Base-by-base conservation (phyloP, 805 yeast species). In the Pichia scutulata region DNA sequence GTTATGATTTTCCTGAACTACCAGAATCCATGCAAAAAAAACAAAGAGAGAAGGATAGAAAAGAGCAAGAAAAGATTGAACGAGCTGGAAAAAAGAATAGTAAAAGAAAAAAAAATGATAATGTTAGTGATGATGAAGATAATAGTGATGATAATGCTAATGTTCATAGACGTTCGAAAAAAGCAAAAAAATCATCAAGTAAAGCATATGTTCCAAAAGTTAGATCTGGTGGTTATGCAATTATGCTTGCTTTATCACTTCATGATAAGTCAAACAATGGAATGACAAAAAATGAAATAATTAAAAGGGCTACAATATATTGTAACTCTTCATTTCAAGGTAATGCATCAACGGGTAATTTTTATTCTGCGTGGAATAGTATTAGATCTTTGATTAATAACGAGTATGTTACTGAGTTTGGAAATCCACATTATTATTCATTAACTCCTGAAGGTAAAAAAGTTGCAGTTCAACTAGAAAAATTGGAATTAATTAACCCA, bases 181-280 rank as follows among this genome's bases (percentile, higher is more conserved):
- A 30, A 39, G 33, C 33, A 39, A 48, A 42, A 43, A 53, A 41
- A 22, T 43, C 42, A 28, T 54, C 54, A 41, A 60, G 60, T 51
- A 61, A 60, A 42, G 71, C 66, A 37, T 89, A 86, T 63, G 74
- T 89, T 0, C 97, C 97, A 0, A 74, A 72, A 44, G 79, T 80
- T 53, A 68, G 90, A 36, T 80, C 93, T 0, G 97, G 97, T 1
- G 95, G 86, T 0, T 90, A 86, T 68, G 96, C 93, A 0, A 84
- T 89, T 9, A 58, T 89, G 19, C 53, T 88, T 19, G 82, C 82
- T 0, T 66, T 89, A 3, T 67, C 72, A 46, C 70, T 77, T 43
- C 63, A 61, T 25, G 89, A 82, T 58, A 63, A 67, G 4, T 58
- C 65, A 2, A 64, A 73, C 21, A 60, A 64, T n/a, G 95, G 96